These are phyloP conservation scores for Dendrobium nobile DNA, from an alignment of 106 monocot genomes.

Conservation along the genomic window DNA sequence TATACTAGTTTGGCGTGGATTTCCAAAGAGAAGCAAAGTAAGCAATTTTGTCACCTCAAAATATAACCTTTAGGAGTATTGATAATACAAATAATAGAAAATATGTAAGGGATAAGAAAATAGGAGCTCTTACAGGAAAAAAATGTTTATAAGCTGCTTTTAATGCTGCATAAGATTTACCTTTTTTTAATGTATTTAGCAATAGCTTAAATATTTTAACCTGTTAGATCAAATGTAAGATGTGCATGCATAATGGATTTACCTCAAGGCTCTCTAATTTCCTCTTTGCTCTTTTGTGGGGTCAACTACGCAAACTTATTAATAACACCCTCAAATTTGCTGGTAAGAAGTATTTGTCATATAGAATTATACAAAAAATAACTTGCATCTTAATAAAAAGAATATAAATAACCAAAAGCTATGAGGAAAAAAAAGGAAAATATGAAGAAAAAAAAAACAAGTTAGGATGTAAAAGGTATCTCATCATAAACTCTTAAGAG, in stretches of 20 bases:
- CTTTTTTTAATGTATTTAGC: not conserved
- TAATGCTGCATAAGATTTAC: not conserved
- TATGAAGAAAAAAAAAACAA: too few species aligned
- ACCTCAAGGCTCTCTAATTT: slow-evolving; percentile 95
- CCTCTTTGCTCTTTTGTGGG: slow-evolving; percentile 90
- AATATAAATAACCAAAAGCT: too few species aligned
- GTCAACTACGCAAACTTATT: slow-evolving; percentile 68
- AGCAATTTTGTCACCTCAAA: too few species aligned
- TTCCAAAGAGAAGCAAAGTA: not conserved
- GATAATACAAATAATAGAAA: too few species aligned
- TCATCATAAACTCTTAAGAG: too few species aligned
- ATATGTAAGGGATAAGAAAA: too few species aligned
- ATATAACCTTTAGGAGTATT: too few species aligned
- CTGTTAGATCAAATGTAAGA: not conserved
- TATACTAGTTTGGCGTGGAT: too few species aligned
- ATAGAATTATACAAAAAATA: not conserved
- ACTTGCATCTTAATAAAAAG: not conserved
- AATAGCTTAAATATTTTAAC: not conserved
- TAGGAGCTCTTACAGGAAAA: not conserved
- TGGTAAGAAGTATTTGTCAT: slow-evolving; percentile 16
- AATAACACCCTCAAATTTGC: slow-evolving; percentile 73
- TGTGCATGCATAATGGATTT: not conserved
- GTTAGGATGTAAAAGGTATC: too few species aligned
- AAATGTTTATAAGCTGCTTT: not conserved
- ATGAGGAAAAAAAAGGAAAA: too few species aligned